Conservation (phyloP, 2,329 filamentous ascomycete genomes). For the Diaporthe citrichinensis region DNA sequence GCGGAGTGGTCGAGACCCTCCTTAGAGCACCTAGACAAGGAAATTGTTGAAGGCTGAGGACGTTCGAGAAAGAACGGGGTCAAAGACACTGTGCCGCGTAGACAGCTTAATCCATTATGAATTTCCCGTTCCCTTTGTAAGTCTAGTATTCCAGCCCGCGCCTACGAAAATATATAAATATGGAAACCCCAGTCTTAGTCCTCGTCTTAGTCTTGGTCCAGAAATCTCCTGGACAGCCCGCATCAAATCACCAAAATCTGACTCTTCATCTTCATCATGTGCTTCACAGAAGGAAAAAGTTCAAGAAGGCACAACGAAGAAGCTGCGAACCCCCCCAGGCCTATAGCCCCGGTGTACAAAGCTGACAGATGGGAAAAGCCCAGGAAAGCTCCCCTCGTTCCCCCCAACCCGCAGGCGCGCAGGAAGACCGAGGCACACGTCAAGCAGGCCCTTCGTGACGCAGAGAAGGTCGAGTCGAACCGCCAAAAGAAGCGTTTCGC, state of each 20-base stretch:
- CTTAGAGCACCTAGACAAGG: not conserved
- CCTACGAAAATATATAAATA: not conserved
- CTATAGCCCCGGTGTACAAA: not conserved
- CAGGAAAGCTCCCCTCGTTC: not conserved
- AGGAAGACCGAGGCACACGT: not conserved
- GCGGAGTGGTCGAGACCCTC: not conserved
- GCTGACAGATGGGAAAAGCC: not conserved
- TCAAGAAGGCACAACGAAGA: not conserved
- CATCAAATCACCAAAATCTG: not conserved
- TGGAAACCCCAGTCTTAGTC: not conserved
- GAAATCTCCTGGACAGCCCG: not conserved
- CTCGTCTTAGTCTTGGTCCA: not conserved
- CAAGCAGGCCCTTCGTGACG: not conserved
- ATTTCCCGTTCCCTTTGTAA: not conserved
- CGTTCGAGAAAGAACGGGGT: not conserved
- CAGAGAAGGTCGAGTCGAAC: not conserved
- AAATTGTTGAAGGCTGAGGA: not conserved
- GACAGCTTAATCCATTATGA: not conserved
- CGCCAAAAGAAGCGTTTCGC: not conserved
- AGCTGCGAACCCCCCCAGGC: not conserved
- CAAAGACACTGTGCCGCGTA: slow-evolving; percentile 8
- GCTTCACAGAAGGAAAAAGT: not conserved
- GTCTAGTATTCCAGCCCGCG: not conserved
- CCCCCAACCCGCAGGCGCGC: not conserved
- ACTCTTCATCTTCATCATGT: slow-evolving; percentile 1